These are phyloP conservation scores for Mucor circinelloides DNA, from an alignment of 371 early-diverging fungal species.

Conservation along the genomic window DNA sequence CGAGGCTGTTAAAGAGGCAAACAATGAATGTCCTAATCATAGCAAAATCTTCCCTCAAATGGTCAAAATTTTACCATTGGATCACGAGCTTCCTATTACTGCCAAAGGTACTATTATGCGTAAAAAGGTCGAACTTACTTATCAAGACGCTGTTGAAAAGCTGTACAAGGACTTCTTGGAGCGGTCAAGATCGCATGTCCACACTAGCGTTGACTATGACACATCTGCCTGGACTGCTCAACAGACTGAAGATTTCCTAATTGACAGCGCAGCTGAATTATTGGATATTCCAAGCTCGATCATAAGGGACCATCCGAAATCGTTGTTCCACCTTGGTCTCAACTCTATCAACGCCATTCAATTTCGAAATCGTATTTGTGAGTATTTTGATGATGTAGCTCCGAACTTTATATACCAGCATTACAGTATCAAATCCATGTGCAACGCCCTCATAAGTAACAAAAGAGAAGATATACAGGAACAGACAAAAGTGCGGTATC, in stretches of 20 bases:
- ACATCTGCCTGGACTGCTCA: too few relatives aligned
- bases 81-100: constrained; percentile 23
- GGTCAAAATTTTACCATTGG: constrained; percentile 39
- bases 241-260: background rate
- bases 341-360: constrained; percentile 23
- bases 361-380: constrained; percentile 16
- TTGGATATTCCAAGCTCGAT: constrained; percentile 2
- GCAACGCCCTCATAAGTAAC: background rate
- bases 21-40: constrained; percentile 34
- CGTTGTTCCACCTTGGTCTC: constrained; percentile 27
- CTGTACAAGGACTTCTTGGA: constrained; percentile 27
- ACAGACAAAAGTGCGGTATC: background rate
- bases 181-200: background rate
- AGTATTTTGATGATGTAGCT: constrained; percentile 23
- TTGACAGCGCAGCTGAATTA: constrained; percentile 6
- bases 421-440: constrained; percentile 24
- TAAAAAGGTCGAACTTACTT: constrained; percentile 4
- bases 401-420: constrained; percentile 39
- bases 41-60: constrained; percentile 39
- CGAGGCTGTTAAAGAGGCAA: constrained; percentile 33
- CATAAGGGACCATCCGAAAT: background rate
- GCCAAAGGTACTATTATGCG: constrained; percentile 38
- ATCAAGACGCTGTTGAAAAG: constrained; percentile 18
- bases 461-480: background rate
- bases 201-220: background rate